phyloP scores from a whole-genome alignment of 805 yeast species.

The Pichia californica region DNA sequence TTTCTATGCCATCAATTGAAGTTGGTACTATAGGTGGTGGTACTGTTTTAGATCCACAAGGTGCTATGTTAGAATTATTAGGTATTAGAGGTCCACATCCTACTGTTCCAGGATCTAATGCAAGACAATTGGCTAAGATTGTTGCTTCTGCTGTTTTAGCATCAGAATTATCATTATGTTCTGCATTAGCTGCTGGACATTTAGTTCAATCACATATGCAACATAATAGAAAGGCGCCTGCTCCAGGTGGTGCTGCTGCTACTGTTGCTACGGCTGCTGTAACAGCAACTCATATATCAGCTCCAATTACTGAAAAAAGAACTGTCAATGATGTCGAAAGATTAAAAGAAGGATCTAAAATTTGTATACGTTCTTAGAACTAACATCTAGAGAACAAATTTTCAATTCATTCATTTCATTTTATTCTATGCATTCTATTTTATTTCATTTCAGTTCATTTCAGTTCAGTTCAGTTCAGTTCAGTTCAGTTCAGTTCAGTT shows the following conservation, averaged over 20 bases:
- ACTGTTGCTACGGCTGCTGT: conserved; percentile 21
- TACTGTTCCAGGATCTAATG: conserved; percentile 88
- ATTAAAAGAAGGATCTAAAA: conserved; percentile 65
- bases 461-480: too few species aligned
- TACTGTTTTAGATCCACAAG: conserved; percentile 94
- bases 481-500: too few species aligned
- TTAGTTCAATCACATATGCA: conserved; percentile 96
- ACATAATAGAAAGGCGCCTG: conserved; percentile 59
- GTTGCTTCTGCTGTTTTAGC: conserved; percentile 95
- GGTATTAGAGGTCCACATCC: conserved; percentile 97
- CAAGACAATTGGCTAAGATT: conserved; percentile 85
- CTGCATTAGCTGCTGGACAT: conserved; percentile 98
- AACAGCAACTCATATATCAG: conserved; percentile 16
- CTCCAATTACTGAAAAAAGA: conserved; percentile 9
- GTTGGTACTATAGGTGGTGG: conserved; percentile 99
- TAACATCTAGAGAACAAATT: too few species aligned
- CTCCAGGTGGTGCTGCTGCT: conserved; percentile 23
- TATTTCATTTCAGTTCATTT: too few species aligned
- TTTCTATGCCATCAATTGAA: conserved; percentile 98
- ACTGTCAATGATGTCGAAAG: conserved; percentile 44
- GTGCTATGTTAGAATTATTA: conserved; percentile 87
- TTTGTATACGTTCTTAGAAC: conserved; percentile 56
- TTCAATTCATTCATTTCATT: too few species aligned
- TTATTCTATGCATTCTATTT: neutral
- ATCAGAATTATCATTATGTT: conserved; percentile 88